These are phyloP conservation scores for Heritiera littoralis DNA, from an alignment of 345 rosid genomes.

Conservation along the genomic window DNA sequence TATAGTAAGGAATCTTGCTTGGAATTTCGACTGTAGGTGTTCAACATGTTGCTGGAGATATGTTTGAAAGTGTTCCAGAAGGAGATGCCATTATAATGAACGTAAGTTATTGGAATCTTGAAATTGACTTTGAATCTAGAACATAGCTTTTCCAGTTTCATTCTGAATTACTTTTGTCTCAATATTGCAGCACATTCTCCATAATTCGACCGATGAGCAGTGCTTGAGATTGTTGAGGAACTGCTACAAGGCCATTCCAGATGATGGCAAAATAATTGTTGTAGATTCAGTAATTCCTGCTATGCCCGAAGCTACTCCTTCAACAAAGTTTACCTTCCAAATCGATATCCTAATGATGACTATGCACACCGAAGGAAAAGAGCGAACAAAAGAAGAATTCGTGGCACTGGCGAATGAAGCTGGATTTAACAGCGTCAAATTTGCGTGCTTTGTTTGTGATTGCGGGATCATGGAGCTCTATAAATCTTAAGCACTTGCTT, in stretches of 20 bases:
- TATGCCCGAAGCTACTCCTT: not conserved
- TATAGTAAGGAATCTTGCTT: too few relatives aligned
- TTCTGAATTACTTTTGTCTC: too few relatives aligned
- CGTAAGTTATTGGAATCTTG: conserved; percentile 1
- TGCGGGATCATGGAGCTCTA: conserved; percentile 1
- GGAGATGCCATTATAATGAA: conserved; percentile 31
- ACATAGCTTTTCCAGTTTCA: too few relatives aligned
- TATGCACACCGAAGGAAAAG: conserved; percentile 2
- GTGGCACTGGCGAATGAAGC: not conserved
- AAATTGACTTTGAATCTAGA: not conserved
- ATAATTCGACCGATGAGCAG: conserved; percentile 48
- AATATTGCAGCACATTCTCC: conserved; percentile 41
- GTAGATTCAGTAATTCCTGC: not conserved
- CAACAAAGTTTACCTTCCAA: too few relatives aligned
- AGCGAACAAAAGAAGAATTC: conserved; percentile 11
- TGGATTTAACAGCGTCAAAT: not conserved
- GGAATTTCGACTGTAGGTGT: too few relatives aligned
- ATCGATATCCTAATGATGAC: not conserved
- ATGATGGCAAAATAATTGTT: conserved; percentile 42
- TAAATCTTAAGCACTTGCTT: not conserved
- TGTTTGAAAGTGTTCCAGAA: conserved; percentile 37
- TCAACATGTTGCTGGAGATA: conserved; percentile 32
- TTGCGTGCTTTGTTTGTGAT: not conserved
- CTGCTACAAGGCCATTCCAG: conserved; percentile 25
- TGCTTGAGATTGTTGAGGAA: conserved; percentile 43